These are phyloP conservation scores for Tillandsia leiboldiana DNA, from an alignment of 176 grass and related monocot genomes.

Conservation along the genomic window DNA sequence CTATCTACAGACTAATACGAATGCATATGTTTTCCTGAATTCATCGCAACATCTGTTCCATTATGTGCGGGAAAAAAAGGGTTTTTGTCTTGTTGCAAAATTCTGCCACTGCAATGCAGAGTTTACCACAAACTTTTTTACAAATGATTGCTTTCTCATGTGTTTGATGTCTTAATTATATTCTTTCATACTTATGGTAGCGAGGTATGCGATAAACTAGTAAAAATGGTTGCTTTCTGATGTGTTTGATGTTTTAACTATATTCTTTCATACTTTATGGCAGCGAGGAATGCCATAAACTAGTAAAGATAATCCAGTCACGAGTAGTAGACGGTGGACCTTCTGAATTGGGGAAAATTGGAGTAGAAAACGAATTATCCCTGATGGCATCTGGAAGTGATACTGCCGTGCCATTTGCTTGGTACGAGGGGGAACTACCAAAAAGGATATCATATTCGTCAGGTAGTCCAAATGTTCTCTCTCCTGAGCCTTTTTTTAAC, in stretches of 20 bases:
- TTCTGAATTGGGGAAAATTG: slow-evolving; percentile 10
- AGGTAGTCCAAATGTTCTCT: slow-evolving; percentile 35
- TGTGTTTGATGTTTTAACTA: background rate
- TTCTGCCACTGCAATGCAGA: too few relatives aligned
- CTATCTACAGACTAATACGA: slow-evolving; percentile 4
- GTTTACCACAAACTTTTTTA: too few relatives aligned
- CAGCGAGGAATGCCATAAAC: slow-evolving; percentile 55
- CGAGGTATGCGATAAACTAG: too few relatives aligned
- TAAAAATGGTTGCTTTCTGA: too few relatives aligned
- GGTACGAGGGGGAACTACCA: slow-evolving; percentile 15
- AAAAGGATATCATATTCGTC: slow-evolving; percentile 22
- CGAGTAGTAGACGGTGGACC: slow-evolving; percentile 50
- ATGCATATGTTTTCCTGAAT: background rate
- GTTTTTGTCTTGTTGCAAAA: background rate
- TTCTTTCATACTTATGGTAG: slow-evolving; percentile 12
- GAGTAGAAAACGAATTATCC: slow-evolving; percentile 2
- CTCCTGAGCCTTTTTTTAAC: slow-evolving; percentile 20
- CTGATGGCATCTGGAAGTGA: background rate
- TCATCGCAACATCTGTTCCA: background rate
- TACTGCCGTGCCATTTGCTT: slow-evolving; percentile 28
- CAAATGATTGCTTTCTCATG: too few relatives aligned
- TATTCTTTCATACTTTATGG: slow-evolving; percentile 17
- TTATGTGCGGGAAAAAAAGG: background rate
- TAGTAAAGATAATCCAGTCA: slow-evolving; percentile 80
- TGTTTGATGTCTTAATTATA: background rate